phyloP scores from a whole-genome alignment of 768 basidiomycete genomes.

The Lepiota brunneoincarnata region DNA sequence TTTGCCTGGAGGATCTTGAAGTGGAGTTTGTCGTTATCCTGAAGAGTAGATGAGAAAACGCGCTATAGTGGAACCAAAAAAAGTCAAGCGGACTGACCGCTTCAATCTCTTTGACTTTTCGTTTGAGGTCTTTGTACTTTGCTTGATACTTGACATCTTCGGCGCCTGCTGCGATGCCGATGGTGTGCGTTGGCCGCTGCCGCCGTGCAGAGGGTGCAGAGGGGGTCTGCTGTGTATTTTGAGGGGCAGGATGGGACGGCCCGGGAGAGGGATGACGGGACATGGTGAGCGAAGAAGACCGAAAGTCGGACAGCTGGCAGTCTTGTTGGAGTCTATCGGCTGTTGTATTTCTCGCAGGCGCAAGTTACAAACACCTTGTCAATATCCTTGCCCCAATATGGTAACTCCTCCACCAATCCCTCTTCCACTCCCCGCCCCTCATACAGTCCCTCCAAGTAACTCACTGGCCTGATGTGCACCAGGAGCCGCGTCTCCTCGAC shows the following conservation, averaged over 20 bases:
- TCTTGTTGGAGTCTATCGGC: constrained; percentile 16
- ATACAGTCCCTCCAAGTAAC: constrained; percentile 3
- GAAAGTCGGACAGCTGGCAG: constrained; percentile 34
- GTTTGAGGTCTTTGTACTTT: constrained; percentile 86
- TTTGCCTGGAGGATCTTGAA: constrained; percentile 79
- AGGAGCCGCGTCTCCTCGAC: neutral
- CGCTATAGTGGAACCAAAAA: constrained; percentile 9
- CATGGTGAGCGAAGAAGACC: constrained; percentile 54
- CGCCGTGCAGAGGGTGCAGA: constrained; percentile 32
- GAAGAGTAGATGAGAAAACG: constrained; percentile 18
- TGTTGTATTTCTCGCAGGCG: constrained; percentile 19
- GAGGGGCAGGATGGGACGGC: constrained; percentile 39
- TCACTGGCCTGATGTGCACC: neutral
- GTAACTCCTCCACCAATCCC: constrained; percentile 5
- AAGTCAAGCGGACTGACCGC: constrained; percentile 43
- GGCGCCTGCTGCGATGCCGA: constrained; percentile 73
- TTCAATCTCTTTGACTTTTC: constrained; percentile 87
- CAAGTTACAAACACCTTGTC: constrained; percentile 15
- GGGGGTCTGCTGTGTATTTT: constrained; percentile 18
- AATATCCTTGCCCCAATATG: constrained; percentile 14
- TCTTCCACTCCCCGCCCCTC: constrained; percentile 5
- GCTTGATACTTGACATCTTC: constrained; percentile 85
- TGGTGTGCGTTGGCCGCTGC: constrained; percentile 47
- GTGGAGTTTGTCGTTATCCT: constrained; percentile 90
- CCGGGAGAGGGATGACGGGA: constrained; percentile 61